Base-by-base conservation (phyloP, 768 basidiomycete species). In the Tylopilus intermedius region DNA sequence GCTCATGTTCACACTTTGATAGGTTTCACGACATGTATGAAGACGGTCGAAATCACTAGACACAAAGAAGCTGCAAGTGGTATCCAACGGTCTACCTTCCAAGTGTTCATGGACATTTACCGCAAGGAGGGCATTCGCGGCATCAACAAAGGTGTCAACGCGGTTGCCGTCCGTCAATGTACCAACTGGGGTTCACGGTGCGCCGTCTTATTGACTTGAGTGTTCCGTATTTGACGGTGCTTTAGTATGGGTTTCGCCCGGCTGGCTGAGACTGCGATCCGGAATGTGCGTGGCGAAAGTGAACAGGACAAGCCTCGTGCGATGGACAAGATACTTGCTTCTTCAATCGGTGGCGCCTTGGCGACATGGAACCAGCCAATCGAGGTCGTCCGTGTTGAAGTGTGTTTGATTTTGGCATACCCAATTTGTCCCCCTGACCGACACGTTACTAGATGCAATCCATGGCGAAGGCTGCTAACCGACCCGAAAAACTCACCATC, bases 21-120 rank as follows among this genome's bases (percentile, higher is more conserved):
- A 96, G 94, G 95, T 62, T 93, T 98, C 76, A 95, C 93, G 73
- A 97, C 95, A 40, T 96, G 93, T 72, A 99, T 99, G 96, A 99
- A 99, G 74, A 99, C 96, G 21, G 96, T 83, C 57, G 94, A 95
- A 72, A 98, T 98, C 60, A 97, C 94, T 45, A 86, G 94, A 61
- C 88, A 90, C 65, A 99, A 99, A 72, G 88, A 91, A 62, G 89
- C 85, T 22, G 83, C 86, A 14, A 70, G 80, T 27, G 96, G 96
- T 38, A 79, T 85, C 39, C 86, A 90, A 66, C 91, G 93, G 10
- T 91, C 89, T 49, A 98, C 95, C 2, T 94, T 91, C 84, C 86
- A 86, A 41, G 86, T 98, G 46, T 99, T 98, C 67, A 84, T 78
- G 58, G 94, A 98, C 63, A 98, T 98, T 63, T 96, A 93, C 71